Evolutionary conservation across 768 basidiomycete genomes (phyloP), one percentile per base, ranked within the genome.

Genomic region (Mycena floridula): DNA sequence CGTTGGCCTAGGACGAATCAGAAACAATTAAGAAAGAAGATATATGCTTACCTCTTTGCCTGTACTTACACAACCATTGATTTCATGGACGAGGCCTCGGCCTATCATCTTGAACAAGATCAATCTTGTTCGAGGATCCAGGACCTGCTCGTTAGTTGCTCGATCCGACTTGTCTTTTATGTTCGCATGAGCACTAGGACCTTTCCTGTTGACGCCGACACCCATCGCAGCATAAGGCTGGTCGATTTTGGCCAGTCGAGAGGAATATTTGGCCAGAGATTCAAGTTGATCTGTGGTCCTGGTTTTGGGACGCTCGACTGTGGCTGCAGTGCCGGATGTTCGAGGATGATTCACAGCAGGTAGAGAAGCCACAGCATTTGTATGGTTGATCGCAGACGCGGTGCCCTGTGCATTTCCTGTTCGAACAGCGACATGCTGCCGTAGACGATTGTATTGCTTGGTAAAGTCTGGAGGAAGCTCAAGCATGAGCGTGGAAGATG

Each of bases 61-160:
- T 0, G 96, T 97, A 56, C 89, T 93, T 35, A 99, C 82, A 64
- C 96, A 98, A 2, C 94, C 92, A 52, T 97, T 95, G 37, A 99
- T 82, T 60, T 91, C 86, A 43, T 86, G 80, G 12, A 99, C 77
- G 13, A 98, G 58, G 1, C 83, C 93, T 42, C 93, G 72, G 4
- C 91, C 89, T 44, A 96, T 89, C 87, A 98, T 92, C 68, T 96
- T 96, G 69, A 92, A 91, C 40, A 99, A 64, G 25, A 98, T 95
- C 27, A 95, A 71, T 40, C 95, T 69, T 7, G 96, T 99, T n/a
- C 96, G 77, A 13, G 91, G 87, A 63, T 99, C 96, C 27, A 99
- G 74, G 2, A 99, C 96, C 58, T 97, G 96, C 61, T 99, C 96
- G 37, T 78, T 91, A 12, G 96, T 99, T 3, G 96, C 96, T 24